These are phyloP conservation scores for Kalmusia sp. DNA, from an alignment of 2,329 filamentous ascomycete genomes.

Conservation along the genomic window DNA sequence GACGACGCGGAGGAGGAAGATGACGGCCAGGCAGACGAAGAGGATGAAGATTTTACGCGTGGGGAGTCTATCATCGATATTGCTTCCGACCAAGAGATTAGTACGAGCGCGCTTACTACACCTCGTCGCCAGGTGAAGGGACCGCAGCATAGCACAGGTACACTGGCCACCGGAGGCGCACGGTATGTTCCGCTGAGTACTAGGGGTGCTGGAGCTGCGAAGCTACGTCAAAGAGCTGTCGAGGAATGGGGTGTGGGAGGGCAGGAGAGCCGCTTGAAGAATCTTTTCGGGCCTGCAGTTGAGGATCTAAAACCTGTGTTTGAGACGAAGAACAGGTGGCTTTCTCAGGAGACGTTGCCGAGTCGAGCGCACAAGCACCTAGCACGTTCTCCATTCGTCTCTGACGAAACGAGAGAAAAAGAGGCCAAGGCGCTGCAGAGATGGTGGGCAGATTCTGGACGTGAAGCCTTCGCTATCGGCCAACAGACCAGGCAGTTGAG, in stretches of 20 bases:
- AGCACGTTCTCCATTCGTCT: constrained; percentile 53
- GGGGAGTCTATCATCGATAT: constrained; percentile 20
- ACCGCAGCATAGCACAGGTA: not conserved
- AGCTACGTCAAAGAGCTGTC: constrained; percentile 34
- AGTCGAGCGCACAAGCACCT: constrained; percentile 45
- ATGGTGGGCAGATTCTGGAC: constrained; percentile 60
- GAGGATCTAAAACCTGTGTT: constrained; percentile 58
- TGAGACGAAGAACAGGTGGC: constrained; percentile 60
- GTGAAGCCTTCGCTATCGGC: constrained; percentile 48
- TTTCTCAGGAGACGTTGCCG: constrained; percentile 59
- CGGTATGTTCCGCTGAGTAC: not conserved
- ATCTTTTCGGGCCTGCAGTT: constrained; percentile 59
- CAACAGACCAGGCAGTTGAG: constrained; percentile 50
- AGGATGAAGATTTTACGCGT: constrained; percentile 23
- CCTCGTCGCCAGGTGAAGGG: not conserved
- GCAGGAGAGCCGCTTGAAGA: constrained; percentile 51
- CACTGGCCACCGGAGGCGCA: not conserved
- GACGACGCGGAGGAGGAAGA: constrained; percentile 30
- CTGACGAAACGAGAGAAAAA: constrained; percentile 47
- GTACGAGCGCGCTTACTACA: not conserved
- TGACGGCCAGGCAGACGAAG: constrained; percentile 31
- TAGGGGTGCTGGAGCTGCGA: not conserved
- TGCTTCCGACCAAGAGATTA: constrained; percentile 9
- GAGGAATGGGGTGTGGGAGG: constrained; percentile 41
- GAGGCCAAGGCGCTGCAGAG: constrained; percentile 58